Conservation (phyloP, 352 stramenopile species). For the Pythium rishiriense region DNA sequence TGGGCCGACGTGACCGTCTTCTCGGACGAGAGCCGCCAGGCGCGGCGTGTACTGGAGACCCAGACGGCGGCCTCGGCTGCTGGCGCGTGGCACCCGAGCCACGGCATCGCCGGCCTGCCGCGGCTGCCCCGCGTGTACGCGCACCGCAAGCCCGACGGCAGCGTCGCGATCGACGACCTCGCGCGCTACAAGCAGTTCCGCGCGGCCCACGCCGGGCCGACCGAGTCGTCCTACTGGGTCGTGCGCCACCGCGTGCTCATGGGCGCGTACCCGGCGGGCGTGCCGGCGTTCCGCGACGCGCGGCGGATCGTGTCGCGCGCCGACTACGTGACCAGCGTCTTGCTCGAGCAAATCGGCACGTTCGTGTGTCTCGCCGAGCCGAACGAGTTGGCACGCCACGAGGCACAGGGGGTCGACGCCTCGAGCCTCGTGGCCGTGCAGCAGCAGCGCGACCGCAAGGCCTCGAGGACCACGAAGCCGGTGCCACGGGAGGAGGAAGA, state of each 20-base stretch:
- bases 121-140: slow-evolving; percentile 48
- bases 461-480: not conserved
- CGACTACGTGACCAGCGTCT: slow-evolving; percentile 56
- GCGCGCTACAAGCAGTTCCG: slow-evolving; percentile 64
- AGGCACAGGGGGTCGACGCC: slow-evolving; percentile 20
- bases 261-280: slow-evolving; percentile 52
- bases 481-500: too few species aligned
- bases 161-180: slow-evolving; percentile 58
- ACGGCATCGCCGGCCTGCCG: slow-evolving; percentile 55
- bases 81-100: slow-evolving; percentile 61
- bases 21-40: not conserved
- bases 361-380: slow-evolving; percentile 64
- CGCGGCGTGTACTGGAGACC: not conserved
- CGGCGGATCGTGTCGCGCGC: slow-evolving; percentile 44
- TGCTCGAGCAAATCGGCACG: slow-evolving; percentile 62
- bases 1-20: slow-evolving; percentile 29
- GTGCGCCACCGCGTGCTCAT: slow-evolving; percentile 54
- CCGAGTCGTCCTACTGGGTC: slow-evolving; percentile 74
- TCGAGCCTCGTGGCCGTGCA: slow-evolving; percentile 17
- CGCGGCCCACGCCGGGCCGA: slow-evolving; percentile 59
- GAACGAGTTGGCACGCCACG: slow-evolving; percentile 35
- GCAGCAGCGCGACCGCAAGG: slow-evolving; percentile 1
- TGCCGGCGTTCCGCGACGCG: slow-evolving; percentile 42
- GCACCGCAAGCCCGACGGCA: slow-evolving; percentile 36
- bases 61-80: not conserved